A percentile compares a stretch with the other conserved stretches of the same genome.
Conservation (phyloP, 2,329 filamentous ascomycete species). For the Trichoderma asperellum region DNA sequence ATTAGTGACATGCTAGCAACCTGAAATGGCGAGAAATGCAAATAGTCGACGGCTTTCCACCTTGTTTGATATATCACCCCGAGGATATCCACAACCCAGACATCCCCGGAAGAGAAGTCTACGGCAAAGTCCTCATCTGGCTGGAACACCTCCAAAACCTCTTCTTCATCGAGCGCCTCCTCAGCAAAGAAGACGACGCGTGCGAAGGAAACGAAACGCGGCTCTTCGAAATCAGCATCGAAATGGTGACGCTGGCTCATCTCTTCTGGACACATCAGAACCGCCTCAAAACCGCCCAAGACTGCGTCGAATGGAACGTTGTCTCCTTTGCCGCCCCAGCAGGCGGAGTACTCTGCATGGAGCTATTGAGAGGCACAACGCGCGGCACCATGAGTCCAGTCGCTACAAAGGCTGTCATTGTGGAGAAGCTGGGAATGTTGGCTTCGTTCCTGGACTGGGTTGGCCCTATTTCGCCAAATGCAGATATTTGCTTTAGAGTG, state of each 20-base stretch:
- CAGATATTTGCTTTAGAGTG: conserved; percentile 48
- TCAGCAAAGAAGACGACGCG: conserved; percentile 46
- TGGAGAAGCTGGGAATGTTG: conserved; percentile 54
- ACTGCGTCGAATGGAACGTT: conserved; percentile 52
- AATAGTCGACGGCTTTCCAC: conserved; percentile 20
- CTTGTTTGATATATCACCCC: conserved; percentile 17
- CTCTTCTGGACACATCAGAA: conserved; percentile 53
- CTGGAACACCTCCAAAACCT: conserved; percentile 58
- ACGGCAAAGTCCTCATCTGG: conserved; percentile 51
- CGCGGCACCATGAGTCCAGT: conserved; percentile 33
- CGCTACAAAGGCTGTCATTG: conserved; percentile 49
- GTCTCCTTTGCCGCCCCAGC: conserved; percentile 53
- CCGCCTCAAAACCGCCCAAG: conserved; percentile 44
- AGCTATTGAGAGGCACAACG: conserved; percentile 45
- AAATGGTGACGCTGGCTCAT: conserved; percentile 51
- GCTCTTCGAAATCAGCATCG: conserved; percentile 47
- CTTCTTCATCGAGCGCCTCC: conserved; percentile 61
- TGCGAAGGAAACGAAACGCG: conserved; percentile 43
- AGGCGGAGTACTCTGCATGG: conserved; percentile 52
- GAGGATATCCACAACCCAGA: conserved; percentile 53
- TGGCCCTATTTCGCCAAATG: conserved; percentile 50
- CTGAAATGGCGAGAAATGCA: conserved; percentile 24
- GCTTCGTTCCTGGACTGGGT: conserved; percentile 55
- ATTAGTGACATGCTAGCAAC: not conserved
- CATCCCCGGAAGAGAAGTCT: conserved; percentile 45